A percentile compares a stretch with the other conserved stretches of the same genome.
Conservation (phyloP, 2,329 filamentous ascomycete genomes). For the Moelleriella libera region DNA sequence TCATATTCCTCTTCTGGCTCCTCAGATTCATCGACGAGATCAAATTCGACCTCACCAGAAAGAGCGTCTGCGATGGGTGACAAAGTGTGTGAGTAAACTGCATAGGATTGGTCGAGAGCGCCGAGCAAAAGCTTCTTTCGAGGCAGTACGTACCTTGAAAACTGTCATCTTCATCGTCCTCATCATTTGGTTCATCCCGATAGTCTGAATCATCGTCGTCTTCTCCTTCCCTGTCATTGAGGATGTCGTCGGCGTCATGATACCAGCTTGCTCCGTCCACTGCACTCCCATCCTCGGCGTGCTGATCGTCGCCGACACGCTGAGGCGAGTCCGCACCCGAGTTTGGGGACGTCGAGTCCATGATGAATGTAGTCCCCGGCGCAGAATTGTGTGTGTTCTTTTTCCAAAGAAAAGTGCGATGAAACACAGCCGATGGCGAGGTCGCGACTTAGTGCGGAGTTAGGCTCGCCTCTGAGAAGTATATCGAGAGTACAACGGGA, state of each 20-base stretch:
- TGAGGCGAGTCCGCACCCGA: too few relatives aligned
- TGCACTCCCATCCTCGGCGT: constrained; percentile 2
- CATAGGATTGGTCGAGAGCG: neutral
- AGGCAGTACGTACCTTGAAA: constrained; percentile 6
- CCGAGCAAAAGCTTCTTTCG: neutral
- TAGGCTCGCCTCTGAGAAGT: too few relatives aligned
- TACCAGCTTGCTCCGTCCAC: constrained; percentile 14
- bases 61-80: constrained; percentile 4
- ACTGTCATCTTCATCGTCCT: constrained; percentile 8
- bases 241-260: constrained; percentile 3
- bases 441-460: too few relatives aligned
- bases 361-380: too few relatives aligned
- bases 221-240: constrained; percentile 4
- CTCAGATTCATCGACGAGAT: constrained; percentile 9
- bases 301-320: neutral
- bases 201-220: constrained; percentile 6
- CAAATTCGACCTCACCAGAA: constrained; percentile 7
- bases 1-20: constrained; percentile 10
- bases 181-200: constrained; percentile 8
- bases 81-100: too few relatives aligned
- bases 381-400: too few relatives aligned
- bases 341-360: too few relatives aligned
- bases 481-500: too few relatives aligned
- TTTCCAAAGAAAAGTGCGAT: too few relatives aligned
- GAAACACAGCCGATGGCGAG: too few relatives aligned